Conservation (phyloP, 495 filamentous ascomycete species). For the Podospora pseudocomata region DNA sequence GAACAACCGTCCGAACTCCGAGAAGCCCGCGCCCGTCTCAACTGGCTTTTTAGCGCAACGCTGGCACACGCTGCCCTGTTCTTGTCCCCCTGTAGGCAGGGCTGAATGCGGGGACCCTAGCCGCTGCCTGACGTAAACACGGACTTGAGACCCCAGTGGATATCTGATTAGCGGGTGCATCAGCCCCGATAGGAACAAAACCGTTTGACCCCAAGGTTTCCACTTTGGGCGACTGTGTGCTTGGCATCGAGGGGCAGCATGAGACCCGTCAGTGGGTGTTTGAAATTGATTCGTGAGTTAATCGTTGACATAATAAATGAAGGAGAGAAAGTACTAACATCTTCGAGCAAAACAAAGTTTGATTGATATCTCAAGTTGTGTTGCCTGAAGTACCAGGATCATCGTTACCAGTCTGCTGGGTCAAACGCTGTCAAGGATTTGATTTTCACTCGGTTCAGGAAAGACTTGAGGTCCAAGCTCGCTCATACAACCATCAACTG, state of each 20-base stretch:
- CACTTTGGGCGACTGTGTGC: background rate
- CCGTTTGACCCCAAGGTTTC: background rate
- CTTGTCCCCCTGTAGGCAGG: background rate
- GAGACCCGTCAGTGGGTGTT: background rate
- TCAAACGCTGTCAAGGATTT: background rate
- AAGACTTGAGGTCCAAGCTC: constrained; percentile 3
- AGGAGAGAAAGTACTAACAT: background rate
- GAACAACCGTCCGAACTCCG: background rate
- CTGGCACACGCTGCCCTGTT: background rate
- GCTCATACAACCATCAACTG: background rate
- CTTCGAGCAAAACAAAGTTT: background rate
- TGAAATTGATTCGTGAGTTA: background rate
- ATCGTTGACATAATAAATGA: background rate
- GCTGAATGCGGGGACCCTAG: background rate
- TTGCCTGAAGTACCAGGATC: background rate
- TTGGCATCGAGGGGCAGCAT: background rate
- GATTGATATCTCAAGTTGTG: background rate
- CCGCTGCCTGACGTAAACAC: background rate
- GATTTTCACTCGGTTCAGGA: constrained; percentile 1
- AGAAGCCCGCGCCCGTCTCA: background rate
- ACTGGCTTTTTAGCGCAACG: background rate
- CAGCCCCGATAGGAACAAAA: background rate
- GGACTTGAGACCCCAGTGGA: background rate
- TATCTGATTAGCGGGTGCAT: background rate
- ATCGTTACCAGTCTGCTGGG: background rate